Conservation (phyloP, 257 asterid genomes). For the Lavandula angustifolia region DNA sequence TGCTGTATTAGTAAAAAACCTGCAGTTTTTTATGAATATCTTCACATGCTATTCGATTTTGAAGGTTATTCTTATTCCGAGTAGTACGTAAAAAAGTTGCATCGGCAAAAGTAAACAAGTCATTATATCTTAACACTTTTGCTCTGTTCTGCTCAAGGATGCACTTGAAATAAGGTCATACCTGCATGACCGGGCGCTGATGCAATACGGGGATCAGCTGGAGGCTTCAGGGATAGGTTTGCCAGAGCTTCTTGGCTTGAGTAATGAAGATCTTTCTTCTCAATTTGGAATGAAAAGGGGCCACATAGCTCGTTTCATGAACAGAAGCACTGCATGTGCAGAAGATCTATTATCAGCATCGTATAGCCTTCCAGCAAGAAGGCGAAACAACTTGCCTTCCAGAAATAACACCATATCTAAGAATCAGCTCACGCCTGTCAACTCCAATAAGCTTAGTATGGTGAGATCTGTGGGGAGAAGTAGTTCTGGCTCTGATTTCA, state of each 20-base stretch:
- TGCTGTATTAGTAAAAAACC: neutral
- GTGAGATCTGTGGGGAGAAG: constrained; percentile 40
- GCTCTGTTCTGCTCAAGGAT: constrained; percentile 45
- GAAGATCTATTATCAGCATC: constrained; percentile 44
- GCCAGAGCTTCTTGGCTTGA: constrained; percentile 55
- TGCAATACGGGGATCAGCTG: constrained; percentile 65
- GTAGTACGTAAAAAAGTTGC: too few relatives aligned
- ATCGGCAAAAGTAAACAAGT: too few relatives aligned
- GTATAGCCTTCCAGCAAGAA: constrained; percentile 42
- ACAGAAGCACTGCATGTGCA: constrained; percentile 46
- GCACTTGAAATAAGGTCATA: constrained; percentile 75
- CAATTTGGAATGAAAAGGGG: constrained; percentile 73
- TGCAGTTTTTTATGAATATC: constrained; percentile 4
- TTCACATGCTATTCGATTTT: neutral
- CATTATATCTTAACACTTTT: constrained; percentile 13
- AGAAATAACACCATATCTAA: constrained; percentile 47
- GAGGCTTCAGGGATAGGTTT: constrained; percentile 59
- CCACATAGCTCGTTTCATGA: constrained; percentile 66
- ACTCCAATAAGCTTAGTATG: constrained; percentile 42
- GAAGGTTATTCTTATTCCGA: too few relatives aligned
- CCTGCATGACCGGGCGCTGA: constrained; percentile 72
- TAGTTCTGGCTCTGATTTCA: constrained; percentile 32
- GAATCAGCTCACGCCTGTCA: constrained; percentile 38
- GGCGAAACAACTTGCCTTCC: constrained; percentile 34
- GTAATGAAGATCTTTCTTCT: constrained; percentile 49